These are phyloP conservation scores for Rhizopus microsporus DNA, from an alignment of 371 early-diverging fungal species.

Conservation along the genomic window DNA sequence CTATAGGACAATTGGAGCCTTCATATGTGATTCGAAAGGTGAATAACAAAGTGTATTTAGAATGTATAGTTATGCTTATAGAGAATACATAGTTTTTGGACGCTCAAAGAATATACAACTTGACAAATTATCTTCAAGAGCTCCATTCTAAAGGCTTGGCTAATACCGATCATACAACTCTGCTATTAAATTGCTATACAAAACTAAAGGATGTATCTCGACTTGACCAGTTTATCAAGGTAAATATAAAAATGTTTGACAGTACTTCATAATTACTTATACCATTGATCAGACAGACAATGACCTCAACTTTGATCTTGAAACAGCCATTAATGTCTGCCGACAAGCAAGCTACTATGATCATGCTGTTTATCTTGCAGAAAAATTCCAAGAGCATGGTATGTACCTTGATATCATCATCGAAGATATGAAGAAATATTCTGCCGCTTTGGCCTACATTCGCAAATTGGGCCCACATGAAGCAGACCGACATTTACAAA, in stretches of 20 bases:
- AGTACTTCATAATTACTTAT: background rate
- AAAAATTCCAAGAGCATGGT: conserved; percentile 79
- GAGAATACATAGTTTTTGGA: conserved; percentile 70
- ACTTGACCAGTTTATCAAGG: conserved; percentile 86
- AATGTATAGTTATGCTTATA: background rate
- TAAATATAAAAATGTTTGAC: conserved; percentile 6
- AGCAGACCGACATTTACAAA: conserved; percentile 65
- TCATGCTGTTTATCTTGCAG: conserved; percentile 86
- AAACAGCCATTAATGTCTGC: conserved; percentile 92
- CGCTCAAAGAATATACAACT: conserved; percentile 87
- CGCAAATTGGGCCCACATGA: conserved; percentile 58
- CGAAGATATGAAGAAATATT: conserved; percentile 85
- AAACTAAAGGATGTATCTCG: conserved; percentile 85
- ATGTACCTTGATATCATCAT: conserved; percentile 76
- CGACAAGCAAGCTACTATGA: conserved; percentile 87
- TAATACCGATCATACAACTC: conserved; percentile 91
- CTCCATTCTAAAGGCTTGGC: conserved; percentile 85
- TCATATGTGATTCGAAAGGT: conserved; percentile 93
- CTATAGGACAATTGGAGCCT: conserved; percentile 93
- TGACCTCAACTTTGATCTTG: conserved; percentile 83
- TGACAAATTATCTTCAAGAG: conserved; percentile 88
- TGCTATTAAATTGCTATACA: conserved; percentile 96
- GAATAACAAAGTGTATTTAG: background rate
- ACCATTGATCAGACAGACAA: conserved; percentile 54
- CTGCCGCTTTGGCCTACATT: conserved; percentile 72